These are phyloP conservation scores for Ochetophila trinervis DNA, from an alignment of 306 rosid species.

Conservation along the genomic window DNA sequence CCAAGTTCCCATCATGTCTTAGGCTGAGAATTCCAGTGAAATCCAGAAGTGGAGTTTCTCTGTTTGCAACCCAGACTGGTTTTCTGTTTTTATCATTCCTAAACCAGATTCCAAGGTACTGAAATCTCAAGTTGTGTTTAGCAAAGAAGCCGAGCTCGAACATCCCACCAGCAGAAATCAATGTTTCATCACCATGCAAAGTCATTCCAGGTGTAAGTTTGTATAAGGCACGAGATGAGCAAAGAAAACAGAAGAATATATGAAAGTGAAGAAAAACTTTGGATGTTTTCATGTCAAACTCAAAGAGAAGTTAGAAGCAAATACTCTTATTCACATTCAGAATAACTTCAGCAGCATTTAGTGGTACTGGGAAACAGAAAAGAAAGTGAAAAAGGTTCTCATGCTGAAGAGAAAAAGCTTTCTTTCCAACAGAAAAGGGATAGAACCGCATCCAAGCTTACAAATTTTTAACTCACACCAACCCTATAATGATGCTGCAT, in stretches of 20 bases:
- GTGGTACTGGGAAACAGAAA: too few relatives aligned
- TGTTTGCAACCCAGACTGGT: conserved; percentile 26
- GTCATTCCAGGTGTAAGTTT: not conserved
- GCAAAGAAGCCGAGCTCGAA: conserved; percentile 22
- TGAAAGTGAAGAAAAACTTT: not conserved
- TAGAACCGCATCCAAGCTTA: too few relatives aligned
- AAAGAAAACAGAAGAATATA: conserved; percentile 5
- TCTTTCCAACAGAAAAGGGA: too few relatives aligned
- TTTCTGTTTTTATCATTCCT: conserved; percentile 13
- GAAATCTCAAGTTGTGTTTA: not conserved
- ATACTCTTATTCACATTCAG: too few relatives aligned
- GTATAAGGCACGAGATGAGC: conserved; percentile 1
- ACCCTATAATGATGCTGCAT: too few relatives aligned
- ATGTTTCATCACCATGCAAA: not conserved
- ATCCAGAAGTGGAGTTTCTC: conserved; percentile 11
- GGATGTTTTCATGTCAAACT: conserved; percentile 1
- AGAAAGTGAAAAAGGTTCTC: too few relatives aligned
- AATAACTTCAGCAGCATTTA: too few relatives aligned
- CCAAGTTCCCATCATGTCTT: conserved; percentile 10
- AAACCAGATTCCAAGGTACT: conserved; percentile 26
- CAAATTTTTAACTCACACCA: too few relatives aligned
- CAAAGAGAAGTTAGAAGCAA: too few relatives aligned
- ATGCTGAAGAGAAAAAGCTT: too few relatives aligned
- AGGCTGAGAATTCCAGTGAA: conserved; percentile 1
- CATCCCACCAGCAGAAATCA: conserved; percentile 17